A percentile compares a stretch with the other conserved stretches of the same genome.
These are phyloP conservation scores for Quercus parvula DNA, from an alignment of 306 rosid species.

Conservation along the genomic window DNA sequence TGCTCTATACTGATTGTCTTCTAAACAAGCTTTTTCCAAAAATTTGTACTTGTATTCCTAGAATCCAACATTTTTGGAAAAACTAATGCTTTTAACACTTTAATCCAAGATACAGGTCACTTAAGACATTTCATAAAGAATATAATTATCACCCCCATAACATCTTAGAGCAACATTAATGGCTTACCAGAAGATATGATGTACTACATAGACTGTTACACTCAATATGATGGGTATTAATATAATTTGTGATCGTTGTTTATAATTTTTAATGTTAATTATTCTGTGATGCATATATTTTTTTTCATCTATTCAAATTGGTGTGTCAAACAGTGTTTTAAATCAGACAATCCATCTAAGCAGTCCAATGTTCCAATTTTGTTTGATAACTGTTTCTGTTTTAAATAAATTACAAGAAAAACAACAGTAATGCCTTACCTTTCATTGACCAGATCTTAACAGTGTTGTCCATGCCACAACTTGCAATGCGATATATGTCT, in stretches of 20 bases:
- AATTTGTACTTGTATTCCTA: background rate
- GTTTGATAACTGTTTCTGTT: background rate
- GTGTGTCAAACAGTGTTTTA: background rate
- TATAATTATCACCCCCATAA: background rate
- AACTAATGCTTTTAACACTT: background rate
- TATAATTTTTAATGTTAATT: background rate
- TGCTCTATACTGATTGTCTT: background rate
- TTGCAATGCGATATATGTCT: slow-evolving; percentile 75
- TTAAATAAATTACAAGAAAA: background rate
- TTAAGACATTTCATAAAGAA: background rate
- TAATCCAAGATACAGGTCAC: background rate
- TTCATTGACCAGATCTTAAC: slow-evolving; percentile 98
- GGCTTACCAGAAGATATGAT: background rate
- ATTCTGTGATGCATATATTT: background rate
- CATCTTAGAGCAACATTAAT: background rate
- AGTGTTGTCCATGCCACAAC: slow-evolving; percentile 98
- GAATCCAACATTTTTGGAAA: background rate
- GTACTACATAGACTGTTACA: background rate
- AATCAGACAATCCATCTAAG: background rate
- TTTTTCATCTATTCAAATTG: background rate
- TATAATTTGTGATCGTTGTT: background rate
- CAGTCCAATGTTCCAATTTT: background rate
- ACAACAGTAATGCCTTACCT: slow-evolving; percentile 41
- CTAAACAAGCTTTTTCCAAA: background rate
- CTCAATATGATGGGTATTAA: background rate